A percentile compares a stretch with the other conserved stretches of the same genome.
phyloP scores from a whole-genome alignment of 768 basidiomycete genomes.

The Boletellus emodensis region DNA sequence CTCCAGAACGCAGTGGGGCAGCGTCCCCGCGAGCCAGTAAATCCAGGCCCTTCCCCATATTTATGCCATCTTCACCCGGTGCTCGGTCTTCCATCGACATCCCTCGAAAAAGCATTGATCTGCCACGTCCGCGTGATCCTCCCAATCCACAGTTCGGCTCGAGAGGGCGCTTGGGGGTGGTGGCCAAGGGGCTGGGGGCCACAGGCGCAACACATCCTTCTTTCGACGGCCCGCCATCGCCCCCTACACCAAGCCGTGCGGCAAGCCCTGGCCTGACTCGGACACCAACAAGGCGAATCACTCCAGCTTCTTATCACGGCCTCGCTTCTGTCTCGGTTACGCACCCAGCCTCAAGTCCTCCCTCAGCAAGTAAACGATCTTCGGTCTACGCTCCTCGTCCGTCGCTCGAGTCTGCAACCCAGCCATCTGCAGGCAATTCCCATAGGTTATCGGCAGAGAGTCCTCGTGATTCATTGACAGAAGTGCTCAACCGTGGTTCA shows the following conservation, averaged over 20 bases:
- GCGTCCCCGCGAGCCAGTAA: constrained; percentile 28
- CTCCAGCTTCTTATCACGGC: constrained; percentile 39
- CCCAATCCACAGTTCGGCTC: constrained; percentile 43
- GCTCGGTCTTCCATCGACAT: constrained; percentile 33
- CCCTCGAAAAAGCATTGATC: constrained; percentile 35
- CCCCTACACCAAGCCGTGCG: constrained; percentile 37
- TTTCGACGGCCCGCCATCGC: constrained; percentile 34
- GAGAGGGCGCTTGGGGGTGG: constrained; percentile 32
- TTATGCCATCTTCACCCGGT: constrained; percentile 25
- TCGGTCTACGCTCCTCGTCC: constrained; percentile 24
- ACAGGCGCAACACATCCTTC: constrained; percentile 43
- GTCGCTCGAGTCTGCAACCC: constrained; percentile 5
- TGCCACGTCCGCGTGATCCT: constrained; percentile 44
- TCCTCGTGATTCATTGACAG: constrained; percentile 32
- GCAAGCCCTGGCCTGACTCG: constrained; percentile 43
- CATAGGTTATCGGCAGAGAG: constrained; percentile 39
- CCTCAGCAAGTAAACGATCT: constrained; percentile 27
- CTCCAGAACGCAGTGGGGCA: constrained; percentile 29
- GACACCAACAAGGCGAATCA: constrained; percentile 38
- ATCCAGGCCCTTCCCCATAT: constrained; percentile 33
- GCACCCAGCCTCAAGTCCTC: constrained; percentile 41
- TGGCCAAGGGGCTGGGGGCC: constrained; percentile 34
- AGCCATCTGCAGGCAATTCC: constrained; percentile 29
- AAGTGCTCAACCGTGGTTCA: constrained; percentile 14
- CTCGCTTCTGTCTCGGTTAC: constrained; percentile 48